These are phyloP conservation scores for Paramecium octaurelia DNA, from an alignment of 73 alveolate species.

Conservation along the genomic window DNA sequence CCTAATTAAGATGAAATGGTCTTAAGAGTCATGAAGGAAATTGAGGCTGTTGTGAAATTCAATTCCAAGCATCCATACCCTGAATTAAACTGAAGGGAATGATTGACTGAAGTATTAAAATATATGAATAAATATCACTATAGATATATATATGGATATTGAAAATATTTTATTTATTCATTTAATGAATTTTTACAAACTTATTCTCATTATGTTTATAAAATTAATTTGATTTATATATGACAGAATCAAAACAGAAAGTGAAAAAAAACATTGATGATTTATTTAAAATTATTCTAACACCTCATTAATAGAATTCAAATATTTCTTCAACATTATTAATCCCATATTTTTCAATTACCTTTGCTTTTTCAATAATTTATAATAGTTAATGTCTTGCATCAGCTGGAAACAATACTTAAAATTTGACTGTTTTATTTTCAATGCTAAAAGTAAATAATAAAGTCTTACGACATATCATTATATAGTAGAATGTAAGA, in stretches of 20 bases:
- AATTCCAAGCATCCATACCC: background rate
- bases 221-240: no score
- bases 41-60: constrained; percentile 62
- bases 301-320: background rate
- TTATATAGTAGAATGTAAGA: background rate
- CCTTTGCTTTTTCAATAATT: background rate
- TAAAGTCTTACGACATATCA: background rate
- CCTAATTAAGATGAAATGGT: constrained; percentile 72
- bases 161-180: no score
- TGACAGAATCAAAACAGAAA: background rate
- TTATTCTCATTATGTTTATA: no score
- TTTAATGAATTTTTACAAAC: no score
- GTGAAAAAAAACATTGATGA: background rate
- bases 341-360: background rate
- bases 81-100: background rate
- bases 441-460: background rate
- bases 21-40: constrained; percentile 68
- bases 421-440: background rate
- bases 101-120: background rate
- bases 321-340: background rate
- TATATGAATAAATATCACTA: no score
- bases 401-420: background rate
- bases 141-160: no score
- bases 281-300: background rate
- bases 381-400: background rate